Evolutionary conservation across 208 protist species (phyloP).

Genomic region (Trypanosoma avium): DNA sequence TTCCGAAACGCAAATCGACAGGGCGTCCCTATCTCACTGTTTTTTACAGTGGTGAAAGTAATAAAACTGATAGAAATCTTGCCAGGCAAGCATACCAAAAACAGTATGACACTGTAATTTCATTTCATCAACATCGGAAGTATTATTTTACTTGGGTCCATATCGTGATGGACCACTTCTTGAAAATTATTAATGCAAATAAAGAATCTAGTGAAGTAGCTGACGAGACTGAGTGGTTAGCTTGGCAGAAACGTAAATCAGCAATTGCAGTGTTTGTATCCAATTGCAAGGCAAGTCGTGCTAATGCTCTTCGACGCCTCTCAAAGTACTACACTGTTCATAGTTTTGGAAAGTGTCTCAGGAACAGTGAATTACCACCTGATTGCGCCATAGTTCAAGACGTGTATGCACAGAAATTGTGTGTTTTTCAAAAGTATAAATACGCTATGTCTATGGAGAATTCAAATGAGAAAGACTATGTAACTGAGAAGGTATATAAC

Average conservation of each 20-base stretch:
- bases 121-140: constrained; percentile 8
- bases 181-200: constrained; percentile 3
- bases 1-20: neutral
- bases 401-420: constrained; percentile 29
- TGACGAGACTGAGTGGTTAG: neutral
- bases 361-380: constrained; percentile 10
- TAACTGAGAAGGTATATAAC: constrained; percentile 76
- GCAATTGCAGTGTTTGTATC: constrained; percentile 33
- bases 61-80: neutral
- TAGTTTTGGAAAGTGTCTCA: constrained; percentile 35
- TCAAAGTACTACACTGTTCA: constrained; percentile 43
- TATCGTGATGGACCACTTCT: neutral
- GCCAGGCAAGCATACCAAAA: constrained; percentile 2
- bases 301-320: constrained; percentile 25
- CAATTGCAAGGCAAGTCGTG: constrained; percentile 24
- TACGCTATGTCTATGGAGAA: constrained; percentile 54
- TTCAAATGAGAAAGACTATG: constrained; percentile 51
- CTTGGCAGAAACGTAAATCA: constrained; percentile 7
- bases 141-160: constrained; percentile 18
- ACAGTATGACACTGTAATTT: neutral
- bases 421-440: constrained; percentile 39
- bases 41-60: constrained; percentile 16
- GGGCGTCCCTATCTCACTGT: constrained; percentile 1
- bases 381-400: constrained; percentile 4
- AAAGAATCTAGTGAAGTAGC: neutral